A percentile compares a stretch with the other conserved stretches of the same genome.
phyloP scores from a whole-genome alignment of 352 stramenopile genomes.

The Globisporangium perplexum region DNA sequence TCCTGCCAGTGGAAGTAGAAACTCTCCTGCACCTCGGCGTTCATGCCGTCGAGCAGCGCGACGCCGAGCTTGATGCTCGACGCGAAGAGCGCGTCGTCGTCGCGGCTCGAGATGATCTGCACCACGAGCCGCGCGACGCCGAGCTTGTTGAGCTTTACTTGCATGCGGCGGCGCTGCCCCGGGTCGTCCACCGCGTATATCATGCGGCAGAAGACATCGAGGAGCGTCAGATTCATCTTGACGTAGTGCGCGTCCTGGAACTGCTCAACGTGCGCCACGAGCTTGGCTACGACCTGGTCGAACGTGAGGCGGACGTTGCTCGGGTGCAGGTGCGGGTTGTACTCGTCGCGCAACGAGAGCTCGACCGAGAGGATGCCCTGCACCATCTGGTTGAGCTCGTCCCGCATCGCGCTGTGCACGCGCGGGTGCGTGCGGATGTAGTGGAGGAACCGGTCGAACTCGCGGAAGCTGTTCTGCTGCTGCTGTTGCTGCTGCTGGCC shows the following conservation, averaged over 20 bases:
- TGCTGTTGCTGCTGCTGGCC: slow-evolving; percentile 3
- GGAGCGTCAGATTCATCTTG: slow-evolving; percentile 63
- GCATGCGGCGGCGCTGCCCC: slow-evolving; percentile 49
- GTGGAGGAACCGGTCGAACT: slow-evolving; percentile 42
- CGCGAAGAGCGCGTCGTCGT: slow-evolving; percentile 51
- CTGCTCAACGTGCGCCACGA: slow-evolving; percentile 51
- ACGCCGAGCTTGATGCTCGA: slow-evolving; percentile 59
- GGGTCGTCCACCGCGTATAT: slow-evolving; percentile 57
- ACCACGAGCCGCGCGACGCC: slow-evolving; percentile 63
- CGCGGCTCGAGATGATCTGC: slow-evolving; percentile 42
- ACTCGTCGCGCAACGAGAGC: slow-evolving; percentile 37
- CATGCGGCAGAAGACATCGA: slow-evolving; percentile 71
- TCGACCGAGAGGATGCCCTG: slow-evolving; percentile 56
- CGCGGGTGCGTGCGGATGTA: slow-evolving; percentile 32
- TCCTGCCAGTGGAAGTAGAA: slow-evolving; percentile 51
- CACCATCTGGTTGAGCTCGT: slow-evolving; percentile 74
- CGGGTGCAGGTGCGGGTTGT: slow-evolving; percentile 28
- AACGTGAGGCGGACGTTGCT: slow-evolving; percentile 50
- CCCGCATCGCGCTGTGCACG: slow-evolving; percentile 41
- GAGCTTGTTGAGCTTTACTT: slow-evolving; percentile 58
- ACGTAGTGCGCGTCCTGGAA: slow-evolving; percentile 49
- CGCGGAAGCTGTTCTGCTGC: slow-evolving; percentile 25
- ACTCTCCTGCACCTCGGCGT: slow-evolving; percentile 66
- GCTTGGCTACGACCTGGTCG: slow-evolving; percentile 54
- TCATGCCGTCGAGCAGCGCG: slow-evolving; percentile 68